Conservation (phyloP, 345 rosid species). For the Limnanthes douglasii region DNA sequence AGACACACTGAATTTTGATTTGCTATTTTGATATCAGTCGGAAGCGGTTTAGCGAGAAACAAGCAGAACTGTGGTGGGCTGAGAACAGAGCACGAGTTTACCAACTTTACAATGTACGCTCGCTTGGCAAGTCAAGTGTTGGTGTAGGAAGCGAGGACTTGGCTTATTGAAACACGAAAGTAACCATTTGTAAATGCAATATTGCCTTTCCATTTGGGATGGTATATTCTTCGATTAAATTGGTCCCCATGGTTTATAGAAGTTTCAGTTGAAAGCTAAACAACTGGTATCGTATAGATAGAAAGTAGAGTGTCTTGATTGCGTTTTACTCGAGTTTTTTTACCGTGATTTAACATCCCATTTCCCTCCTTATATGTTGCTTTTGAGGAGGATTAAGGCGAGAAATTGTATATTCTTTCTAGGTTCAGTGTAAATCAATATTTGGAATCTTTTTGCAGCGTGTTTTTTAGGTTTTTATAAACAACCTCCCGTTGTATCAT, state of each 20-base stretch:
- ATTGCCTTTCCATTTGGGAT: conserved; percentile 11
- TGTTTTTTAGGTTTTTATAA: too few species aligned
- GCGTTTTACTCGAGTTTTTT: conserved; percentile 7
- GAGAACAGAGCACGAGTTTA: conserved; percentile 83
- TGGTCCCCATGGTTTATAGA: conserved; percentile 10
- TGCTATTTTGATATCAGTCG: conserved; percentile 54
- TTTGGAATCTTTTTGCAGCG: too few species aligned
- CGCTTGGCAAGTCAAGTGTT: conserved; percentile 60
- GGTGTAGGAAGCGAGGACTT: conserved; percentile 72
- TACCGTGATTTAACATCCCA: conserved; percentile 6
- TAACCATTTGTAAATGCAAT: conserved; percentile 18
- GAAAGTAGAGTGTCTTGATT: conserved; percentile 14
- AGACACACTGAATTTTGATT: too few species aligned
- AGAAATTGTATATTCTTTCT: conserved; percentile 49
- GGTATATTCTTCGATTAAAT: conserved; percentile 14
- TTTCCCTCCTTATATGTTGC: conserved; percentile 10
- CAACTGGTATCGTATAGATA: conserved; percentile 10
- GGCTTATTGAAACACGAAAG: conserved; percentile 23
- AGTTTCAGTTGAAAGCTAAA: conserved; percentile 11
- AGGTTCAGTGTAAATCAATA: too few species aligned
- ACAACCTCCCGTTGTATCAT: too few species aligned
- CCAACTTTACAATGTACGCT: conserved; percentile 76
- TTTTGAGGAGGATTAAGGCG: conserved; percentile 23
- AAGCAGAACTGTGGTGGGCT: conserved; percentile 98
- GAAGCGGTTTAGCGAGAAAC: conserved; percentile 82